Percentiles rank a stretch among this genome's conserved stretches.
phyloP scores from a whole-genome alignment of 768 basidiomycete genomes.

The Lentinus tigrinus region DNA sequence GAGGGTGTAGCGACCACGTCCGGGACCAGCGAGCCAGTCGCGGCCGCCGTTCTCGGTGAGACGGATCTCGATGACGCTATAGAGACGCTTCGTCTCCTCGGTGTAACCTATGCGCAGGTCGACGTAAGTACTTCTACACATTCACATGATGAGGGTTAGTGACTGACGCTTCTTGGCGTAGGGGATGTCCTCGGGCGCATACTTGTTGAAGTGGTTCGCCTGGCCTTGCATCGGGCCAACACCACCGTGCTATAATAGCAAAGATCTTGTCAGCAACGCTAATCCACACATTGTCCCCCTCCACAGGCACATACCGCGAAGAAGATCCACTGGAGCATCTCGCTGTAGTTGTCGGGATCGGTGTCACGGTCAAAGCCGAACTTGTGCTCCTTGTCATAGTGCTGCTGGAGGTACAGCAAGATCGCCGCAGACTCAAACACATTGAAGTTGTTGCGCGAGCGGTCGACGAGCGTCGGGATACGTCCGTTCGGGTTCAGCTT shows the following conservation, averaged over 20 bases:
- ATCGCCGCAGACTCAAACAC: slow-evolving; percentile 84
- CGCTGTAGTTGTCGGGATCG: slow-evolving; percentile 61
- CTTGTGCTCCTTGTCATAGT: slow-evolving; percentile 74
- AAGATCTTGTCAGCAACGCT: neutral
- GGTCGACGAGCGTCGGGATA: slow-evolving; percentile 69
- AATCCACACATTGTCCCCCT: neutral
- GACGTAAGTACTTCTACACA: slow-evolving; percentile 2
- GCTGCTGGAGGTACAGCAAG: slow-evolving; percentile 75
- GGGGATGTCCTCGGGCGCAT: slow-evolving; percentile 64
- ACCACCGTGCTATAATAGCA: slow-evolving; percentile 60
- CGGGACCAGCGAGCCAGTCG: slow-evolving; percentile 80
- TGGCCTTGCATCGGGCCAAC: slow-evolving; percentile 90
- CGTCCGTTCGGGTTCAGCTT: slow-evolving; percentile 71
- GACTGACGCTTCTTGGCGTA: slow-evolving; percentile 64
- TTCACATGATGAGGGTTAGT: neutral
- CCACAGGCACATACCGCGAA: slow-evolving; percentile 52
- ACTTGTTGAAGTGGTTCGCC: slow-evolving; percentile 64
- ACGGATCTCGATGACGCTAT: slow-evolving; percentile 78
- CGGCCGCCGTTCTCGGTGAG: slow-evolving; percentile 47
- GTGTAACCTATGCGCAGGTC: slow-evolving; percentile 57
- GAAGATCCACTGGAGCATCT: slow-evolving; percentile 85
- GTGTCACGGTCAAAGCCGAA: slow-evolving; percentile 60
- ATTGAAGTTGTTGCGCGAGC: slow-evolving; percentile 54
- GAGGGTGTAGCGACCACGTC: slow-evolving; percentile 62
- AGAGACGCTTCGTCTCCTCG: slow-evolving; percentile 82